phyloP scores from a whole-genome alignment of 2,329 filamentous ascomycete genomes.

The Paecilomyces formosus region DNA sequence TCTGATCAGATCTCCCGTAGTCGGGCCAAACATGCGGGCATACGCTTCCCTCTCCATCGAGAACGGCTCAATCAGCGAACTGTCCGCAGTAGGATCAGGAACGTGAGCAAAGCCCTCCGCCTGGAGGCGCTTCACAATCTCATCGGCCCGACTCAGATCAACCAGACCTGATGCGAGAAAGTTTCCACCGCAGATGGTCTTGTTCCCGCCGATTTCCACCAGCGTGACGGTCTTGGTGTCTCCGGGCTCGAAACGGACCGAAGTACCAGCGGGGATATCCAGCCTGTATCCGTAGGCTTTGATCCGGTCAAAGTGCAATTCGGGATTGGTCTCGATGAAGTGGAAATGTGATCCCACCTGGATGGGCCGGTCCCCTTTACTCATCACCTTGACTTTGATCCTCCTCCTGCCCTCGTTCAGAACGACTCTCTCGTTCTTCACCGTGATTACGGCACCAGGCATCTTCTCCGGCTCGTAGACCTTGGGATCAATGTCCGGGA shows the following conservation, averaged over 20 bases:
- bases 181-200: conserved; percentile 79
- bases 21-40: conserved; percentile 85
- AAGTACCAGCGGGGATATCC: conserved; percentile 86
- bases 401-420: conserved; percentile 70
- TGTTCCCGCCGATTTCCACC: conserved; percentile 77
- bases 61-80: conserved; percentile 51
- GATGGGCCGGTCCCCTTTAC: conserved; percentile 80
- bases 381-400: conserved; percentile 69
- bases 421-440: conserved; percentile 57
- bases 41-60: conserved; percentile 75
- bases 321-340: conserved; percentile 89
- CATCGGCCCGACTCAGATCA: conserved; percentile 54
- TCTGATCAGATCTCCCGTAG: conserved; percentile 75
- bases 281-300: conserved; percentile 77
- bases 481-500: conserved; percentile 57
- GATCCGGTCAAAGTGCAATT: conserved; percentile 78
- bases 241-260: conserved; percentile 87
- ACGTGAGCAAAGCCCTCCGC: conserved; percentile 70
- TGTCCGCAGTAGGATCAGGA: conserved; percentile 56
- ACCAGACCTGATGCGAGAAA: conserved; percentile 65
- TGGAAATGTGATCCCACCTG: conserved; percentile 94
- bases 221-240: conserved; percentile 84
- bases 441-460: conserved; percentile 72
- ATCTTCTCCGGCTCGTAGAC: conserved; percentile 61
- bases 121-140: conserved; percentile 61